Evolutionary conservation across 1,284 basidiomycete species (phyloP).

Genomic region (Puccinia horiana): DNA sequence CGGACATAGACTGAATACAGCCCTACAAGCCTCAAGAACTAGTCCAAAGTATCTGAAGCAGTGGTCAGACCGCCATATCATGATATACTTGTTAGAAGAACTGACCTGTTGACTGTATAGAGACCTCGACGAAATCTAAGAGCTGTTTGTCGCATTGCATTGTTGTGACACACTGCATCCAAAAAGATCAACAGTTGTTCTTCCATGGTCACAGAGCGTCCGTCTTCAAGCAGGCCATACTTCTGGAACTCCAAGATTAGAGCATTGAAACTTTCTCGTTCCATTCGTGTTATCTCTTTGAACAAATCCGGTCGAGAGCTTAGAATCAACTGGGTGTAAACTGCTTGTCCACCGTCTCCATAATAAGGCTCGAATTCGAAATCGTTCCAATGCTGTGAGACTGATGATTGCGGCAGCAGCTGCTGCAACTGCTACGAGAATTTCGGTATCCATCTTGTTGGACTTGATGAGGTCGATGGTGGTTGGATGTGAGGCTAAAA

Average conservation of each 20-base stretch:
- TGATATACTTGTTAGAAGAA: not conserved
- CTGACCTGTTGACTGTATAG: not conserved
- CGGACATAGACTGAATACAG: not conserved
- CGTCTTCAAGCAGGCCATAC: not conserved
- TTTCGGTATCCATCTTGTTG: not conserved
- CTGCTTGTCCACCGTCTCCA: not conserved
- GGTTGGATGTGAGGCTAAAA: too few species aligned
- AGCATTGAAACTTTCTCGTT: not conserved
- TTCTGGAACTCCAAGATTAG: not conserved
- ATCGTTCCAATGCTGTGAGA: not conserved
- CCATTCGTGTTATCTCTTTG: not conserved
- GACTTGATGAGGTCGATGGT: not conserved
- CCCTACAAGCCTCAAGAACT: not conserved
- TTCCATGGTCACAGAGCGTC: not conserved
- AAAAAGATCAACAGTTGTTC: conserved; percentile 5
- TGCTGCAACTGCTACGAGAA: not conserved
- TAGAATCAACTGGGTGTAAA: not conserved
- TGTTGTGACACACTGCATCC: not conserved
- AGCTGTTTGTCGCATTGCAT: not conserved
- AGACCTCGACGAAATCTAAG: not conserved
- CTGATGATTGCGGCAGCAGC: not conserved
- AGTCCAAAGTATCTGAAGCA: not conserved
- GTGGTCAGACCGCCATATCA: too few species aligned
- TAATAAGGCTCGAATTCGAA: not conserved
- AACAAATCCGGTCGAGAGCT: not conserved